Evolutionary conservation across 257 asterid species (phyloP), one percentile per base, ranked within the genome.

Genomic region (Knoxia roxburghii): DNA sequence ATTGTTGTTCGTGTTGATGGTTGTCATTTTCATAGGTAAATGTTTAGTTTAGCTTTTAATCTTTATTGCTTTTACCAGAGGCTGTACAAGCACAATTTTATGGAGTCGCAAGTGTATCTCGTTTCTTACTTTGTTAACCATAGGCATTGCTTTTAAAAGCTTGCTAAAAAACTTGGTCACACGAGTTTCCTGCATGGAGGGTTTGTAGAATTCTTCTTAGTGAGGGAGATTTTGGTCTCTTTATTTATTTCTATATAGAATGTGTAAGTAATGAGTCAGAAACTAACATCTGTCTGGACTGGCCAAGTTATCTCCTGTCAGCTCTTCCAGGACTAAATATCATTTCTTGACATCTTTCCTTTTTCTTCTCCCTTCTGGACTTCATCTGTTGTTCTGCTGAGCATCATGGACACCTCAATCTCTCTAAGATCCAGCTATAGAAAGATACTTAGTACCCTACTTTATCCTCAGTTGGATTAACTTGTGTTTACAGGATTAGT

Each of bases 21-120:
- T 63, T 92, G 97, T 72, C 98, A 87, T 76, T 92, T 92, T 80
- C 96, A 87, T 79, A 82, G 96, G 96, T 88, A 76, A 81, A 13
- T 48, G 55, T 49, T 52, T 1, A 51, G 55, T 50, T 49, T 54
- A 48, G 26, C 52, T 48, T 24, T 53, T 48, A 40, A 32, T 50
- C 49, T 62, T 53, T 60, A 24, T 61, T 39, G 35, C 67, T 66
- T 56, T n/a, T n/a, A n/a, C n/a, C n/a, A n/a, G n/a, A 53, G n/a
- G 43, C 32, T 61, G 8, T 40, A 50, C 21, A 45, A 62, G 56
- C 59, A 48, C 40, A 24, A 49, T 43, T 51, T 35, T 11, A 20
- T 37, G 11, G 50, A 21, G 18, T 50, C 35, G 53, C 20, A 70
- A 33, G 30, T 29, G 49, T 30, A 61, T 48, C 45, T 66, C 50